Conservation (phyloP, 2,329 filamentous ascomycete species). For the Verticillium nonalfalfae region DNA sequence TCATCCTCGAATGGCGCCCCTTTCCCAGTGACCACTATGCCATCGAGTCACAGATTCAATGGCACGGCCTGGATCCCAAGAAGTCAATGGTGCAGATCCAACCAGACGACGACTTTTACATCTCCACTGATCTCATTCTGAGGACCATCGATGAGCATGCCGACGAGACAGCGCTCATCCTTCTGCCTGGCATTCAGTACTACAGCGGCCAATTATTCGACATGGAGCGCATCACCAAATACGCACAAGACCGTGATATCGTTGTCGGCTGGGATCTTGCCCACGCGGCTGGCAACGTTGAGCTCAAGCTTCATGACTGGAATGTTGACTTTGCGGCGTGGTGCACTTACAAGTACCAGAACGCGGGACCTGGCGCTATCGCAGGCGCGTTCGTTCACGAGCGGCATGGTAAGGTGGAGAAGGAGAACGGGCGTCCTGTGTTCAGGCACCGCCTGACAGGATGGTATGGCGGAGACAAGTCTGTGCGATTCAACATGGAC, state of each 20-base stretch:
- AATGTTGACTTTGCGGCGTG: slow-evolving; percentile 75
- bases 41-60: slow-evolving; percentile 71
- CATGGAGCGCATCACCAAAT: slow-evolving; percentile 62
- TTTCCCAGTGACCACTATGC: slow-evolving; percentile 82
- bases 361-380: slow-evolving; percentile 68
- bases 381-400: slow-evolving; percentile 69
- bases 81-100: slow-evolving; percentile 70
- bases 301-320: slow-evolving; percentile 68
- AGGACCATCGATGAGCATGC: slow-evolving; percentile 63
- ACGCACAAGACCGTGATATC: slow-evolving; percentile 61
- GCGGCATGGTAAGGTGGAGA: slow-evolving; percentile 50
- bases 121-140: slow-evolving; percentile 61
- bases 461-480: slow-evolving; percentile 72
- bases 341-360: slow-evolving; percentile 84
- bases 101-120: slow-evolving; percentile 50
- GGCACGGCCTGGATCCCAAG: slow-evolving; percentile 60
- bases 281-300: slow-evolving; percentile 70
- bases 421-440: slow-evolving; percentile 31
- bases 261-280: slow-evolving; percentile 72
- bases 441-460: slow-evolving; percentile 60
- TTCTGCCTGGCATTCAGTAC: slow-evolving; percentile 74
- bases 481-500: slow-evolving; percentile 65
- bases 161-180: slow-evolving; percentile 57
- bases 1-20: slow-evolving; percentile 83
- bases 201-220: slow-evolving; percentile 78